Base-by-base conservation (phyloP, 2,329 filamentous ascomycete species). In the Xylariaceae sp. region DNA sequence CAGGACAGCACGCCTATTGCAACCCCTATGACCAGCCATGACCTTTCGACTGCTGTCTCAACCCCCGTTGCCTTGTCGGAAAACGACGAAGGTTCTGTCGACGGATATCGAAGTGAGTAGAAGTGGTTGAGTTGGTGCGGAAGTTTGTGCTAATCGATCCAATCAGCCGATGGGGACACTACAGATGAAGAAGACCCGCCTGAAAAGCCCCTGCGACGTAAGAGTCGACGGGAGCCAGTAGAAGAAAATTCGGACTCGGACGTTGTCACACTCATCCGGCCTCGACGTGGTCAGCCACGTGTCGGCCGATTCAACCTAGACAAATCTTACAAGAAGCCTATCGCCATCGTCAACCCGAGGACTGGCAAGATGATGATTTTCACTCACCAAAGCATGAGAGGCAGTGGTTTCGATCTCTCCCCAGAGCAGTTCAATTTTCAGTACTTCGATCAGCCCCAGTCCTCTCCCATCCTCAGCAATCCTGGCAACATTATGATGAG, bases 401-500 rank as follows among this genome's bases (percentile, higher is more conserved):
- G 76, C 14, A 64, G 54, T 37, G 68, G 67, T 46, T 71, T 84
- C 16, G 81, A 84, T 57, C 69, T 84, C 20, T 82, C 81, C 0
- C 81, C 81, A 0, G 82, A 83, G 68, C 78, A 81, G 48, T 83
- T 83, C 67, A 78, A 82, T 53, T 69, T 82, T 52, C 72, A 78
- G 18, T 79, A 77, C 66, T 76, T 59, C 50, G 67, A 47, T 68
- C 75, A 52, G 66, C 75, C 40, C 26, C 67, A 78, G 51, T 69
- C 76, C 3, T 78, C 78, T 0, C 85, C 87, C 16, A 84, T 89
- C 67, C 75, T 89, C 58, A 85, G 80, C 69, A 87, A 89, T 56
- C 84, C 86, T 18, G 86, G 87, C 53, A 89, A 91, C 56, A 81
- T 93, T 62, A 92, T 93, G 89, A 86, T 93, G 75, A 88, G 87